Percentiles rank a stretch among this genome's conserved stretches.
phyloP scores from a whole-genome alignment of 2,329 filamentous ascomycete species.

The Aspergillus alliaceus region DNA sequence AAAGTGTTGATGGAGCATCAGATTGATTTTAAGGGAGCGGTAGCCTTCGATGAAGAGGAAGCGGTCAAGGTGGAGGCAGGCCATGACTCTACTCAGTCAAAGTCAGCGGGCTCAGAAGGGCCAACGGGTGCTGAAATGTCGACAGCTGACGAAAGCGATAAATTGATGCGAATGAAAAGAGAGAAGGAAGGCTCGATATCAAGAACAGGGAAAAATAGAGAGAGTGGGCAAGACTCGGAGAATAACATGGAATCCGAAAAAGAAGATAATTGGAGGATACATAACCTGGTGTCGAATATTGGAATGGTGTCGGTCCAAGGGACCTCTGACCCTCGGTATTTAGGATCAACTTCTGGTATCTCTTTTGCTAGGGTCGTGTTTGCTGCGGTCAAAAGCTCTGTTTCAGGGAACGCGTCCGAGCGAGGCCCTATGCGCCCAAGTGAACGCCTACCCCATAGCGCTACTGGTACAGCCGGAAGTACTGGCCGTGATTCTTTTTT shows the following conservation, averaged over 20 bases:
- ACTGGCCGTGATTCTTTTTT: constrained; percentile 97
- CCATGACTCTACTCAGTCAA: constrained; percentile 22
- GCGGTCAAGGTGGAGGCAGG: constrained; percentile 31
- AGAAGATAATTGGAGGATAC: constrained; percentile 61
- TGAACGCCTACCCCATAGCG: constrained; percentile 52
- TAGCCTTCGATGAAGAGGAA: constrained; percentile 61
- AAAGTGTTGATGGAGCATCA: constrained; percentile 67
- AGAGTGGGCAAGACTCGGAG: constrained; percentile 23
- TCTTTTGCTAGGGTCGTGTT: constrained; percentile 94
- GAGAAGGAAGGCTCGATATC: constrained; percentile 19
- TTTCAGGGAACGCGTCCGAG: constrained; percentile 60
- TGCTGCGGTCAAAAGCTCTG: constrained; percentile 81
- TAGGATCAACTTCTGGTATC: constrained; percentile 84
- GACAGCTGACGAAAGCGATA: constrained; percentile 16
- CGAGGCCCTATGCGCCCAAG: constrained; percentile 62
- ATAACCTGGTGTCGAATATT: constrained; percentile 68
- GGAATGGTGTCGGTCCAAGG: constrained; percentile 77
- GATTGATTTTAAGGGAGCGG: constrained; percentile 70
- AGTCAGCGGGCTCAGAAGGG: constrained; percentile 16
- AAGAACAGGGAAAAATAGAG: constrained; percentile 19
- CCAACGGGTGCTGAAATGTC: constrained; percentile 14
- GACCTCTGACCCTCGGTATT: constrained; percentile 73
- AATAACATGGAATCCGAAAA: constrained; percentile 47
- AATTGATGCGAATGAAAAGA: constrained; percentile 19
- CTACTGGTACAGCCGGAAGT: constrained; percentile 61